Evolutionary conservation across 208 protist genomes (phyloP).

Genomic region (Leishmania turanica): DNA sequence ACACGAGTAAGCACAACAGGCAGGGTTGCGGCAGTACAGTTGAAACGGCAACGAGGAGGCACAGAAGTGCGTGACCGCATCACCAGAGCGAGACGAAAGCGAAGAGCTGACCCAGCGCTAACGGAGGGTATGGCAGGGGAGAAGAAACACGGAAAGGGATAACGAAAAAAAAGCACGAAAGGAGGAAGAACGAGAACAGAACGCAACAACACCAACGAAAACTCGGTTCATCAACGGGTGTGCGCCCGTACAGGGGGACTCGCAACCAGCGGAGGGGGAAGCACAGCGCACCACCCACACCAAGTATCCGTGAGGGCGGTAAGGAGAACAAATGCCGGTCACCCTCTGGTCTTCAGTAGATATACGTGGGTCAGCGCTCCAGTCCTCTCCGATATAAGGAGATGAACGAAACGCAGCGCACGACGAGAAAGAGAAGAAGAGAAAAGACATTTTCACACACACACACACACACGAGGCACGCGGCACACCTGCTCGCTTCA

Average conservation of each 20-base stretch:
- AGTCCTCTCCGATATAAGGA: constrained; percentile 3
- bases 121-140: neutral
- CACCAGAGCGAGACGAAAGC: neutral
- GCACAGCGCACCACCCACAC: neutral
- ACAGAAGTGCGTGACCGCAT: neutral
- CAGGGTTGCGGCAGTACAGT: neutral
- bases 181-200: neutral
- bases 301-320: neutral
- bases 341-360: neutral
- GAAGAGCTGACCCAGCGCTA: neutral
- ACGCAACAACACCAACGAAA: constrained; percentile 3
- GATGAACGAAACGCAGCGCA: constrained; percentile 2
- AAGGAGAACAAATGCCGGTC: neutral
- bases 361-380: neutral
- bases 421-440: neutral
- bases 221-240: neutral
- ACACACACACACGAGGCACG: neutral
- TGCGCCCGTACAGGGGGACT: neutral
- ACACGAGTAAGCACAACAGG: neutral
- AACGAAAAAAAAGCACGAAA: neutral
- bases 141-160: neutral
- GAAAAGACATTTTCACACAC: neutral
- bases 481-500: no score
- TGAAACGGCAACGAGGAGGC: neutral
- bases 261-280: neutral